Evolutionary conservation across 73 alveolate genomes (phyloP).

Genomic region (Halteria grandinella): DNA sequence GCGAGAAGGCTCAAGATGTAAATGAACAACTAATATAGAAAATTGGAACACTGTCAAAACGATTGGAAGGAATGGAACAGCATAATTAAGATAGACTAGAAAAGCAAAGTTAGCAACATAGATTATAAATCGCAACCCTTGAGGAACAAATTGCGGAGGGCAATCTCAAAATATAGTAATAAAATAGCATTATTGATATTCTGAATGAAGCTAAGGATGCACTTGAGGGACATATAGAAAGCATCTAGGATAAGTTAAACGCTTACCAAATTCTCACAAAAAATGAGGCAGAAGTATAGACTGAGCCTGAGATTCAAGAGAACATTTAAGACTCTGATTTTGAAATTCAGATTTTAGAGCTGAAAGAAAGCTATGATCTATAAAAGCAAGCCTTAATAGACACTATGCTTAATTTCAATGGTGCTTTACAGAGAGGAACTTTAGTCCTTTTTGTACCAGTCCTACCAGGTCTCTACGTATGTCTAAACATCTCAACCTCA

Average conservation of each 20-base stretch:
- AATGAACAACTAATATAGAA: background rate
- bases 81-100: background rate
- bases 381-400: background rate
- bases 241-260: no score
- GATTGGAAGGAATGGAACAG: slow-evolving; percentile 7
- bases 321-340: background rate
- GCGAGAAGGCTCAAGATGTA: background rate
- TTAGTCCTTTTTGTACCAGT: slow-evolving; percentile 13
- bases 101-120: background rate
- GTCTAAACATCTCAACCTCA: background rate
- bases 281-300: background rate
- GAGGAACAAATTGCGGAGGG: no score
- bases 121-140: no score
- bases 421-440: background rate
- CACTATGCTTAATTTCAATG: background rate
- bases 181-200: no score
- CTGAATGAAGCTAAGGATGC: no score
- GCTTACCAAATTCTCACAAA: no score
- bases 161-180: no score
- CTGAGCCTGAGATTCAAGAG: background rate
- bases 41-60: background rate
- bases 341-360: background rate
- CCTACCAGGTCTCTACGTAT: slow-evolving; percentile 21
- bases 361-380: background rate
- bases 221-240: no score